Conservation (phyloP, 352 stramenopile species). For the Phytophthora foliorum region DNA sequence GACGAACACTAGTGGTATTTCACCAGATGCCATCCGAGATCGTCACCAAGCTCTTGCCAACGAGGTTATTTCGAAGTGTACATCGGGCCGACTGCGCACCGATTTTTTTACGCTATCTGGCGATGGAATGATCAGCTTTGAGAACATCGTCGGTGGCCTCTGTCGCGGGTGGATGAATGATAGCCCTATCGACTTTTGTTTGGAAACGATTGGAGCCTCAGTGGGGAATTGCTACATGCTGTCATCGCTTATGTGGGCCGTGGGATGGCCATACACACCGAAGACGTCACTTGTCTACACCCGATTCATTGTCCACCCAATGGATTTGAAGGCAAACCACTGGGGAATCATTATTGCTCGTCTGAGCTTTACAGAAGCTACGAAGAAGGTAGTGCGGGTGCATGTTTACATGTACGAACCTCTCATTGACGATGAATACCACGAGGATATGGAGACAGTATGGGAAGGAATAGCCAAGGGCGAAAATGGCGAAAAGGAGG, state of each 20-base stretch:
- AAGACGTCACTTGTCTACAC: neutral
- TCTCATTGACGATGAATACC: conserved; percentile 12
- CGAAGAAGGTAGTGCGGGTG: neutral
- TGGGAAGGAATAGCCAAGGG: neutral
- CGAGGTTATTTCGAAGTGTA: conserved; percentile 5
- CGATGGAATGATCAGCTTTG: neutral
- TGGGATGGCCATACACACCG: conserved; percentile 4
- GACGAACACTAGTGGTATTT: neutral
- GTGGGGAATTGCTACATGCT: conserved; percentile 2
- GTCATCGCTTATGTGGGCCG: neutral
- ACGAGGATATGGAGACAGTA: conserved; percentile 4
- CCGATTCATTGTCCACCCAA: conserved; percentile 7
- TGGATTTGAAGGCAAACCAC: conserved; percentile 13
- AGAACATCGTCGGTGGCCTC: conserved; percentile 8
- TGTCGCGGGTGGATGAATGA: conserved; percentile 11
- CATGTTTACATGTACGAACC: conserved; percentile 18
- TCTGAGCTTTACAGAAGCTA: neutral
- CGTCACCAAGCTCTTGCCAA: neutral
- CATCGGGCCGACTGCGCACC: neutral
- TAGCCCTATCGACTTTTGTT: conserved; percentile 5
- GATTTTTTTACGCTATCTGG: neutral
- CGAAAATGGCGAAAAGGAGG: neutral
- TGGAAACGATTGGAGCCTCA: conserved; percentile 1
- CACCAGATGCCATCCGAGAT: neutral
- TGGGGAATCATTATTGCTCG: conserved; percentile 19